Conservation (phyloP, 129 eudicot genomes). For the Ambrosia trifida region DNA sequence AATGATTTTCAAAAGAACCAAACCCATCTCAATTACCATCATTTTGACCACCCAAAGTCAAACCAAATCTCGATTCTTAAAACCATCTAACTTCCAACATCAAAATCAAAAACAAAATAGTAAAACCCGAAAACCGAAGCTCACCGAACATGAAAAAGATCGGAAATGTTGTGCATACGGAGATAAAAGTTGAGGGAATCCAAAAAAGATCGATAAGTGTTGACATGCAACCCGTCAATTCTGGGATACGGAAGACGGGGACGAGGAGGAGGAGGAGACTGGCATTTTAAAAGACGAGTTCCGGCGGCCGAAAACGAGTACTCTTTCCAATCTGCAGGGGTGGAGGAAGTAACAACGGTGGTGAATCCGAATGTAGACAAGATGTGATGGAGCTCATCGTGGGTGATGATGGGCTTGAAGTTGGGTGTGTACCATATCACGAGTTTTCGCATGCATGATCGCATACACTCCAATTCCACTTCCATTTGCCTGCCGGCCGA, state of each 20-base stretch:
- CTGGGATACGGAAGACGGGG: conserved; percentile 54
- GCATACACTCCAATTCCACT: conserved; percentile 8
- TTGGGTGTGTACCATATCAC: conserved; percentile 51
- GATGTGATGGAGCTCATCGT: conserved; percentile 51
- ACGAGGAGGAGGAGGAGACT: conserved; percentile 41
- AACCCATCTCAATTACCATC: conserved; percentile 18
- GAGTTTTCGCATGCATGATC: conserved; percentile 42
- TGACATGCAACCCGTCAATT: conserved; percentile 52
- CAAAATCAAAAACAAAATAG: neutral
- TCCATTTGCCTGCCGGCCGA: no score
- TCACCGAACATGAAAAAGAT: conserved; percentile 52
- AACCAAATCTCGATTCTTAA: no score
- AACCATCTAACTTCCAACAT: neutral
- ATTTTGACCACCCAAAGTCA: no score
- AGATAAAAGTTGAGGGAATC: conserved; percentile 43
- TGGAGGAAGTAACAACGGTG: neutral
- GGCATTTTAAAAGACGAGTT: conserved; percentile 1
- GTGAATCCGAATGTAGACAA: conserved; percentile 49
- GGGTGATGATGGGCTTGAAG: conserved; percentile 51
- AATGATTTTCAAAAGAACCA: neutral
- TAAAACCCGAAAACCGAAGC: neutral
- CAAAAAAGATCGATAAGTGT: conserved; percentile 39
- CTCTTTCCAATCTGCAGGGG: conserved; percentile 41
- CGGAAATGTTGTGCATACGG: conserved; percentile 34
- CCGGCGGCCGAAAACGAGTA: conserved; percentile 39